Percentiles rank a stretch among this genome's conserved stretches.
phyloP scores from a whole-genome alignment of 208 protist species.

The Trichomonas vaginalis region DNA sequence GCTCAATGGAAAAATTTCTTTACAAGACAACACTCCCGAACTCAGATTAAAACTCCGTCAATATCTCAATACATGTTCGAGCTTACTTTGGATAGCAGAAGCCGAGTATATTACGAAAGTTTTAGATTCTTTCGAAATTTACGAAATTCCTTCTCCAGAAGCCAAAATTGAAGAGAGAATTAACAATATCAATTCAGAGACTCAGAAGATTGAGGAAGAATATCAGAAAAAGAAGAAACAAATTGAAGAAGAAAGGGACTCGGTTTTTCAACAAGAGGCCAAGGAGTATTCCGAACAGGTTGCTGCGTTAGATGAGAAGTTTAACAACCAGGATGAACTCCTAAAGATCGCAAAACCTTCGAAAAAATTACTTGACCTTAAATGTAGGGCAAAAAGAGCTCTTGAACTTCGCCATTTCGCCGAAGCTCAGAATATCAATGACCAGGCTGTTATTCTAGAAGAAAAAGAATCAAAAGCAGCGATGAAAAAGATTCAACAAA shows the following conservation, averaged over 20 bases:
- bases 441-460: neutral
- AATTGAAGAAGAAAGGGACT: neutral
- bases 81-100: neutral
- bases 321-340: neutral
- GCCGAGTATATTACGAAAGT: neutral
- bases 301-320: neutral
- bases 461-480: neutral
- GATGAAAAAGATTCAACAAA: neutral
- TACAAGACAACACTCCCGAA: neutral
- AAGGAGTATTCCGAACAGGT: neutral
- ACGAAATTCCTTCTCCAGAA: neutral
- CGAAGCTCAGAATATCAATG: neutral
- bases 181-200: neutral
- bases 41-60: neutral
- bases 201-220: neutral
- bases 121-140: neutral
- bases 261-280: neutral
- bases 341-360: neutral
- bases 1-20: neutral
- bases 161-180: neutral
- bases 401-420: neutral
- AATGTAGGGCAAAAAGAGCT: neutral
- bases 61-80: neutral
- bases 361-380: neutral
- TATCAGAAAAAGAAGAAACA: neutral